These are phyloP conservation scores for Tetrapyrgos nigripes DNA, from an alignment of 1,284 basidiomycete species.

Conservation along the genomic window DNA sequence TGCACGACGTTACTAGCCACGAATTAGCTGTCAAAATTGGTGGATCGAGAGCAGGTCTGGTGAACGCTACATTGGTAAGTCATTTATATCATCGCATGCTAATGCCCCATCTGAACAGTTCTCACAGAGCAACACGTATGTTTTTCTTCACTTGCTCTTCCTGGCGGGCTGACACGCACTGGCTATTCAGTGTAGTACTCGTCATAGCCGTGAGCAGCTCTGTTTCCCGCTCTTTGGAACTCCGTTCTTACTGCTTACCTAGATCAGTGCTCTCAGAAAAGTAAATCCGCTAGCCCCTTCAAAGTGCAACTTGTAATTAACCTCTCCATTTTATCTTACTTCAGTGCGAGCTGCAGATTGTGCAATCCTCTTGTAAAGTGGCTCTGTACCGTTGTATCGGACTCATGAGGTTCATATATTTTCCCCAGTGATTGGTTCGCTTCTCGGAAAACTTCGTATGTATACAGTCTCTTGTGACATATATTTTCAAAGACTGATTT, in stretches of 20 bases:
- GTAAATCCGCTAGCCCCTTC: no score
- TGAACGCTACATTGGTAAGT: constrained; percentile 88
- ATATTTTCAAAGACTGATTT: background rate
- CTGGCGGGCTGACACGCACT: constrained; percentile 9
- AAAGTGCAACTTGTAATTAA: no score
- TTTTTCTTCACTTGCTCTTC: constrained; percentile 20
- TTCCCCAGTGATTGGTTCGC: constrained; percentile 84
- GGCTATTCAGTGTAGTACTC: constrained; percentile 68
- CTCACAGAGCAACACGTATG: constrained; percentile 77
- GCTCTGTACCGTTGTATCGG: no score
- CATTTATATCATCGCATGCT: no score
- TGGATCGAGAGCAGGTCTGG: constrained; percentile 77
- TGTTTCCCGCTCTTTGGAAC: background rate
- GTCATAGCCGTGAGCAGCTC: constrained; percentile 67
- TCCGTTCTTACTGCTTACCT: constrained; percentile 13
- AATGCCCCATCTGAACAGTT: no score
- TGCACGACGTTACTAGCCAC: constrained; percentile 83
- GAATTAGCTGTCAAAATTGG: constrained; percentile 79
- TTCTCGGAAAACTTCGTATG: constrained; percentile 78
- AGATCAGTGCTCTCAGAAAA: constrained; percentile 83
- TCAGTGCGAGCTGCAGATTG: constrained; percentile 86
- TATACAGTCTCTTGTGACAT: no score
- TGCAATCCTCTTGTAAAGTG: constrained; percentile 80
- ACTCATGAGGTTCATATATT: no score
- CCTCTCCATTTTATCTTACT: no score